phyloP scores from a whole-genome alignment of 2,329 filamentous ascomycete species.

The Xylaria sp. region DNA sequence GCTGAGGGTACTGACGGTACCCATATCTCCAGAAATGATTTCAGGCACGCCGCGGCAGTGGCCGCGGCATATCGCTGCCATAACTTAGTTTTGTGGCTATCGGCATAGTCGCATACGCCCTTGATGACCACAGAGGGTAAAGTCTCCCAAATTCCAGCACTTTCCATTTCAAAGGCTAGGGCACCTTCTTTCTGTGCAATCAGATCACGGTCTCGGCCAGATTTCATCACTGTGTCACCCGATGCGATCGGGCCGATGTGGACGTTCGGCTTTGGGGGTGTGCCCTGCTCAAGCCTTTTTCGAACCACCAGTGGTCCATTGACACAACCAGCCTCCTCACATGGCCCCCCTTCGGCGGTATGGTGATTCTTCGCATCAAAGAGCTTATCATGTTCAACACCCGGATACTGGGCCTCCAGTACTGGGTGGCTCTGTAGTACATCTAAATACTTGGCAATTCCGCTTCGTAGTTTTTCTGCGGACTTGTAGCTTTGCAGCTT shows the following conservation, averaged over 20 bases:
- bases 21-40: background rate
- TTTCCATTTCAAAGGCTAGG: background rate
- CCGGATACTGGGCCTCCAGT: background rate
- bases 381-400: background rate
- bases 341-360: background rate
- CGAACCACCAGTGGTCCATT: background rate
- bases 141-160: background rate
- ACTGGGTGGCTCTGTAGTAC: too few relatives aligned
- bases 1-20: background rate
- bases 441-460: background rate
- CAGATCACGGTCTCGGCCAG: background rate
- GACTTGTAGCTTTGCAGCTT: background rate
- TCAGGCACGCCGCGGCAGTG: background rate
- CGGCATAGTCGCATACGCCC: background rate
- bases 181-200: background rate
- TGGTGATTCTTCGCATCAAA: background rate
- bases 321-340: background rate
- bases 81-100: conserved; percentile 5
- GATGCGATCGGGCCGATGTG: background rate
- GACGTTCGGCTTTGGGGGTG: background rate
- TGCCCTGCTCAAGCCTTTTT: background rate
- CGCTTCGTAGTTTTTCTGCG: background rate
- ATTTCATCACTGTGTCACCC: background rate
- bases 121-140: conserved; percentile 9
- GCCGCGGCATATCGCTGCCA: conserved; percentile 12